phyloP scores from a whole-genome alignment of 805 yeast species.

The Saturnispora serradocipensis region DNA sequence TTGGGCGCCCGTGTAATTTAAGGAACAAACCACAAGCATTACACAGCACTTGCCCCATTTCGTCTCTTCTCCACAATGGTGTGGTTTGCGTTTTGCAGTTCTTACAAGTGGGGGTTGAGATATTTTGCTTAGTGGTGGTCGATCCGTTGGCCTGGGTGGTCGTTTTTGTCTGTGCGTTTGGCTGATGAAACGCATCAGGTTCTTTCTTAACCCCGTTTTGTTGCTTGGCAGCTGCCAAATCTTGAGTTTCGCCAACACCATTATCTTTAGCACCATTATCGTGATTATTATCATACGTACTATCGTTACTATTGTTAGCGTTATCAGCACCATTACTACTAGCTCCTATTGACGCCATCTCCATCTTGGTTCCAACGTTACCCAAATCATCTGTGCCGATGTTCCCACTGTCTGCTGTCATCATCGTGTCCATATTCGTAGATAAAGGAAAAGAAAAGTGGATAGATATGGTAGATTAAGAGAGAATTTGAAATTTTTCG shows the following conservation, averaged over 20 bases:
- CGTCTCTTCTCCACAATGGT: conserved; percentile 93
- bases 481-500: conserved; percentile 49
- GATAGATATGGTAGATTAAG: not conserved
- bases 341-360: not conserved
- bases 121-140: conserved; percentile 55
- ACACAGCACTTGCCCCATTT: conserved; percentile 80
- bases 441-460: not conserved
- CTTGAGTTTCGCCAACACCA: not conserved
- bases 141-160: conserved; percentile 50
- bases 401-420: not conserved
- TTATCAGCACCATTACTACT: not conserved
- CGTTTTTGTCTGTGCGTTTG: conserved; percentile 54
- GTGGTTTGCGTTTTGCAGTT: conserved; percentile 91
- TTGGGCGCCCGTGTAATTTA: conserved; percentile 83
- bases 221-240: not conserved
- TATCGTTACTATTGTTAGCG: not conserved
- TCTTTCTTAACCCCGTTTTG: not conserved
- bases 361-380: not conserved
- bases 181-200: conserved; percentile 31
- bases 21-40: conserved; percentile 90
- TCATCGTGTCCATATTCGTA: not conserved
- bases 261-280: not conserved
- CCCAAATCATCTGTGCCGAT: not conserved
- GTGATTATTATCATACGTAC: not conserved
- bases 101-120: conserved; percentile 66